Base-by-base conservation (phyloP, 2,329 filamentous ascomycete genomes). In the Cadophora sp. region DNA sequence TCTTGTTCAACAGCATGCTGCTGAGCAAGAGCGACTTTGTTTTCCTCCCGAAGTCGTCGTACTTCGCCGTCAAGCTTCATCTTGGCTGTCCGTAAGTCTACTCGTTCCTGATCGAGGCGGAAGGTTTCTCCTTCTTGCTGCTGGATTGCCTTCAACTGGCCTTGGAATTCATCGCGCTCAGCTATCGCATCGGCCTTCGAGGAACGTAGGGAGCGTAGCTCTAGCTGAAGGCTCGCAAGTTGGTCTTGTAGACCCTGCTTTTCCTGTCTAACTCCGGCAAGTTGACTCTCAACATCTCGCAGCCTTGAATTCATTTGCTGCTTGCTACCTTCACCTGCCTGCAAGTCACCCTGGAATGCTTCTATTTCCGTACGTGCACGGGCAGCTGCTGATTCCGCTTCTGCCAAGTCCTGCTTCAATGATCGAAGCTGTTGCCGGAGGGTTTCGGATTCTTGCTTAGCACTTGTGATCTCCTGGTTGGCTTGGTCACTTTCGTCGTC, bases 31-130 rank as follows among this genome's bases (percentile, higher is more conserved):
- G 91, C 79, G 1, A 81, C 76, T 64, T 82, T 83, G 72, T 88
- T 89, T 75, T 93, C 90, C 9, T 91, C 87, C 61, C 83, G 86
- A 18, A 92, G 80, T 14, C 88, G 83, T 50, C 87, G 86, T 18
- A 91, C 81, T 73, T 93, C 90, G 68, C 82, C 84, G 70, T 93
- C 90, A 20, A 92, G 83, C 73, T 88, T 90, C 69, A 88, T 80
- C 75, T 89, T 91, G n/a, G 86, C 80, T 33, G 88, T 87, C 20
- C 89, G 87, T 27, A 93, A 81, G 63, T 92, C 89, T 55, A 90
- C 80, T 70, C 89, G 88, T 74, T 93, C 91, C 68, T 89, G 86
- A 71, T 92, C 90, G 55, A 91, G 77, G 14, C 84, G 85, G 71
- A 87, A 84, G 0, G 84, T 86, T 66, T 89, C 86, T 36, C 84